Conservation (phyloP, 495 filamentous ascomycete genomes). For the Xylaria castorea region DNA sequence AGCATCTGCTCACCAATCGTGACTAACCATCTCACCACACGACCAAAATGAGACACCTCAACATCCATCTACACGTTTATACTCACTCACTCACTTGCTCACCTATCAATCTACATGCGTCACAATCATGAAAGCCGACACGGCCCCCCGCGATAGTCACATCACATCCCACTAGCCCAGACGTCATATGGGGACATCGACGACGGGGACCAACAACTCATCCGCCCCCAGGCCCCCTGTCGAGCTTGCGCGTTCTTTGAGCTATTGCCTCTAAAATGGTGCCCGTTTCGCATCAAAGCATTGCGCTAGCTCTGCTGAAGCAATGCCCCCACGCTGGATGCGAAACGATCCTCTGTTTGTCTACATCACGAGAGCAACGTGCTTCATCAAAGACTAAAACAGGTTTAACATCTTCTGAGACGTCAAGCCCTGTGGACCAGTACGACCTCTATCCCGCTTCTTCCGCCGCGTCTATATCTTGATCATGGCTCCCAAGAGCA, state of each 20-base stretch:
- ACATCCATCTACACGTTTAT: background rate
- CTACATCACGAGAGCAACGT: conserved; percentile 2
- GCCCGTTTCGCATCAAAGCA: conserved; percentile 9
- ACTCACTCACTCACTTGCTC: background rate
- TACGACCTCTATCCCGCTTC: background rate
- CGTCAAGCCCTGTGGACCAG: conserved; percentile 10
- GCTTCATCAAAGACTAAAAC: conserved; percentile 12
- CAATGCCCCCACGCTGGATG: conserved; percentile 16
- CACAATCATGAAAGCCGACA: conserved; percentile 1
- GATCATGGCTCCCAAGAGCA: background rate
- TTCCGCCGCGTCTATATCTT: background rate
- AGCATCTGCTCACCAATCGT: conserved; percentile 18
- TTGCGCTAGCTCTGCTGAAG: conserved; percentile 9
- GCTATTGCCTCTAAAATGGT: conserved; percentile 3
- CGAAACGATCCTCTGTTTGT: conserved; percentile 15
- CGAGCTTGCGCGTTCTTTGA: conserved; percentile 16
- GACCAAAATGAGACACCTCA: conserved; percentile 6
- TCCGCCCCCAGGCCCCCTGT: conserved; percentile 7
- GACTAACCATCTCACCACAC: conserved; percentile 8
- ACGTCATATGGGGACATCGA: conserved; percentile 12
- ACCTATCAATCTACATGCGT: background rate
- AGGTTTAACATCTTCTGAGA: conserved; percentile 6
- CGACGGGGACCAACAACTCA: conserved; percentile 15
- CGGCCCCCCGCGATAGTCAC: background rate
- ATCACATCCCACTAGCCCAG: background rate